A percentile compares a stretch with the other conserved stretches of the same genome.
Conservation (phyloP, 164 flowering plant species). For the Cinnamomum chago region DNA sequence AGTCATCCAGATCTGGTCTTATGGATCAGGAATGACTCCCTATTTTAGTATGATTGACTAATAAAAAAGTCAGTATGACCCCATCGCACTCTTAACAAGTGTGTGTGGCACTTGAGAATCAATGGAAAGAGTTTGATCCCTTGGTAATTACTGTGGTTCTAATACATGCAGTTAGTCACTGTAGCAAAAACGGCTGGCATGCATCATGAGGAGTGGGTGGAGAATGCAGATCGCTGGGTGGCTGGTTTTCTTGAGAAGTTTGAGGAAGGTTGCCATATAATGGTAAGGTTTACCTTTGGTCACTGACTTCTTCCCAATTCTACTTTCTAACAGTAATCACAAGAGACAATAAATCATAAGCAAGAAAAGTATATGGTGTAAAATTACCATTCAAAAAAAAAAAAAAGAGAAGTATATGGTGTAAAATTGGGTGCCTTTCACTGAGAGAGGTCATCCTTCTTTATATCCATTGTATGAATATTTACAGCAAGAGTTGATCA, state of each 20-base stretch:
- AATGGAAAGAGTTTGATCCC: background rate
- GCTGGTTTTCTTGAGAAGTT: conserved; percentile 84
- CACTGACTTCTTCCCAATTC: background rate
- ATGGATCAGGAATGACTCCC: no score
- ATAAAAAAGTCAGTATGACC: no score
- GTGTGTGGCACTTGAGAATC: background rate
- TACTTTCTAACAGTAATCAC: background rate
- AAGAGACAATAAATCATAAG: no score
- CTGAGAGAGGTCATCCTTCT: background rate
- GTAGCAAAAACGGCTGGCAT: conserved; percentile 68
- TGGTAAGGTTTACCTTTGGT: conserved; percentile 28
- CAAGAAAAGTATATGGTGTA: no score
- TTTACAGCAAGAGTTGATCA: background rate
- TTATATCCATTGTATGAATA: background rate
- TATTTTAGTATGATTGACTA: no score
- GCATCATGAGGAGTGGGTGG: conserved; percentile 72
- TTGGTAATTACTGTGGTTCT: background rate
- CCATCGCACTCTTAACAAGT: no score
- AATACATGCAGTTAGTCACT: conserved; percentile 43
- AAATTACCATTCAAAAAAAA: no score
- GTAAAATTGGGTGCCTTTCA: background rate
- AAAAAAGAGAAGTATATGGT: no score
- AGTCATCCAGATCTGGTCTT: no score
- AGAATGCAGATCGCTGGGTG: conserved; percentile 80
- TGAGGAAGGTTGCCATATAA: conserved; percentile 80